Evolutionary conservation across 768 basidiomycete species (phyloP), one percentile per base, ranked within the genome.

Genomic region (Russula olivacea): DNA sequence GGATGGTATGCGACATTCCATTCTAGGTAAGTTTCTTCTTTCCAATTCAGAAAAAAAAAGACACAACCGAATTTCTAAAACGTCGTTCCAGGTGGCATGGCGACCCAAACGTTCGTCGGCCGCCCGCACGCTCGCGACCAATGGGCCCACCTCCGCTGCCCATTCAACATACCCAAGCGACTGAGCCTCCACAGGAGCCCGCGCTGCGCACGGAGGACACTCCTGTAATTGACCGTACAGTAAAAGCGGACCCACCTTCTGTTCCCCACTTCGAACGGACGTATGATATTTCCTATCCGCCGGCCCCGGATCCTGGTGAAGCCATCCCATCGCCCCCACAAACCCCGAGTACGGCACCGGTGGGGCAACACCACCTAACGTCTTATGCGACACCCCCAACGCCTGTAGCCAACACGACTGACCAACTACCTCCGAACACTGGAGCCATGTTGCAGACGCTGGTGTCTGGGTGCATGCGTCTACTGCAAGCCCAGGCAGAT

Each of bases 1-100:
- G 88, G 88, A 17, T 91, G 89, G 89, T 91, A 89, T 69, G 78
- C 78, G 12, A 75, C 89, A 25, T 91, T 91, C 72, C 84, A 84
- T 72, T 78, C 78, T 68, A 79, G 89, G 86, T 87, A 65, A 23
- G 76, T 57, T 67, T 61, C 55, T 28, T 64, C 45, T 9, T 11
- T 23, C 5, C 15, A 12, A 41, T 25, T 9, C 47, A 61, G n/a
- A 52, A 32, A n/a, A 52, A 8, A 38, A 14, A 38, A 15, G 4
- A 28, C 34, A 21, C 38, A 23, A 47, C 41, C 14, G 45, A 43
- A 19, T 30, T 66, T 21, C 64, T 45, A 30, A 53, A 45, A 32
- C 59, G 50, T 38, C 55, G n/a, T 47, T 34, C 36, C 54, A 69
- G 66, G 25, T 64, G 62, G 60, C 67, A 70, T 43, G 61, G 64